These are phyloP conservation scores for Phaseolus coccineus DNA, from an alignment of 331 rosid genomes.

Conservation along the genomic window DNA sequence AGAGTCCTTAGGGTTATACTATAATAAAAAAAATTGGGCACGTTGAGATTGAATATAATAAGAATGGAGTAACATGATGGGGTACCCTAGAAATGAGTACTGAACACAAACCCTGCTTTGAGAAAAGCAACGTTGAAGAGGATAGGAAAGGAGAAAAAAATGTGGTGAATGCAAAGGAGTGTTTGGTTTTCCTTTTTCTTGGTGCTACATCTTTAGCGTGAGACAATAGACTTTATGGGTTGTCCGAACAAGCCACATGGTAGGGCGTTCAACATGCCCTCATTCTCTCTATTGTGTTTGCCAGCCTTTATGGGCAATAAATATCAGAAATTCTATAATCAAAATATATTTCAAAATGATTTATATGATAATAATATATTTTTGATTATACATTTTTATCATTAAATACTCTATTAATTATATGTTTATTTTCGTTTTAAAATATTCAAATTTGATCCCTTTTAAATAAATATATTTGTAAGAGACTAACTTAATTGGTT, in stretches of 20 bases:
- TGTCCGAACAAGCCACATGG: conserved; percentile 41
- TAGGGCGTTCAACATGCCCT: conserved; percentile 8
- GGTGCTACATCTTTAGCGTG: conserved; percentile 2
- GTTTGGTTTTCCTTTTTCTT: conserved; percentile 15
- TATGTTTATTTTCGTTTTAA: no score
- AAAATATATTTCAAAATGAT: no score
- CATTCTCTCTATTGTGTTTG: conserved; percentile 23
- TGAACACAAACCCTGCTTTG: conserved; percentile 34
- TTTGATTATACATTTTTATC: no score
- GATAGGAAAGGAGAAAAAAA: conserved; percentile 26
- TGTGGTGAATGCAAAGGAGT: conserved; percentile 13
- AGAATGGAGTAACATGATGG: conserved; percentile 24
- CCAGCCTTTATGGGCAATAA: not conserved
- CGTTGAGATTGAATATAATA: conserved; percentile 21
- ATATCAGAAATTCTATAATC: not conserved
- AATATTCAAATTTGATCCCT: no score
- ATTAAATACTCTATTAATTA: no score
- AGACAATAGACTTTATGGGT: conserved; percentile 34
- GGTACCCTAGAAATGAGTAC: conserved; percentile 17
- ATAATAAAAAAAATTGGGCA: not conserved
- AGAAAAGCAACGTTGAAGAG: conserved; percentile 29
- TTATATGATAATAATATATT: no score
- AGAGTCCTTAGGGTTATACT: conserved; percentile 30
- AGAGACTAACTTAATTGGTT: no score
- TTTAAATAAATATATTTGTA: no score